phyloP scores from a whole-genome alignment of 1,284 basidiomycete species.

The Sphaerobolus stellatus region DNA sequence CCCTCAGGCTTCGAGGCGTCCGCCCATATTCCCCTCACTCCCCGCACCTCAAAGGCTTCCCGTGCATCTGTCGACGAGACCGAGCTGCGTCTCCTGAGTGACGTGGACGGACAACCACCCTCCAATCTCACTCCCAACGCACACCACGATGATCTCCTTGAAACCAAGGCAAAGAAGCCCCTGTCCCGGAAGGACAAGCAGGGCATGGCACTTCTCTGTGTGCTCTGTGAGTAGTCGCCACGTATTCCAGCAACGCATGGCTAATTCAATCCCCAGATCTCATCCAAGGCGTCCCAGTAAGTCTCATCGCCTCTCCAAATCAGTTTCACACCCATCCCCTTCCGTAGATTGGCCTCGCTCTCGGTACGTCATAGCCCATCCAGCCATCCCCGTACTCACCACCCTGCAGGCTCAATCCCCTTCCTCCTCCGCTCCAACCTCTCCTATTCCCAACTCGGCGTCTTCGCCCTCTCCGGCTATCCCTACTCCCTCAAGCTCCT shows the following conservation, averaged over 20 bases:
- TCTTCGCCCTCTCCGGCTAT: constrained; percentile 93
- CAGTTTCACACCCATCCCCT: constrained; percentile 33
- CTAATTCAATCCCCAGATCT: constrained; percentile 55
- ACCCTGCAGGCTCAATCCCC: constrained; percentile 80
- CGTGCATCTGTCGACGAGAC: constrained; percentile 2
- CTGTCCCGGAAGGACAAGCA: constrained; percentile 77
- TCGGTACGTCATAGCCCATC: constrained; percentile 47
- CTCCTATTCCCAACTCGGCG: constrained; percentile 94
- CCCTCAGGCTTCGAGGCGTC: neutral
- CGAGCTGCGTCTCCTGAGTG: constrained; percentile 6
- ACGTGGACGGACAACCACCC: neutral
- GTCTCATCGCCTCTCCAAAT: constrained; percentile 33
- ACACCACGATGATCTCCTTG: neutral
- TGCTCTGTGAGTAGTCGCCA: constrained; percentile 71
- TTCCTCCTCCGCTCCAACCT: constrained; percentile 94
- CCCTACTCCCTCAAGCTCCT: constrained; percentile 97
- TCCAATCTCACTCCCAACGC: neutral
- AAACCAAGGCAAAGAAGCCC: constrained; percentile 40
- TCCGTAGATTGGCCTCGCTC: constrained; percentile 65
- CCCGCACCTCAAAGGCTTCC: constrained; percentile 2
- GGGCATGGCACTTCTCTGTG: constrained; percentile 83
- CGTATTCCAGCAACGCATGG: constrained; percentile 21
- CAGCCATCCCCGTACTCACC: neutral
- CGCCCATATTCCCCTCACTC: constrained; percentile 4
- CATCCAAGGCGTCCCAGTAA: constrained; percentile 94